Base-by-base conservation (phyloP, 2,329 filamentous ascomycete genomes). In the Stachybotrys chartarum region DNA sequence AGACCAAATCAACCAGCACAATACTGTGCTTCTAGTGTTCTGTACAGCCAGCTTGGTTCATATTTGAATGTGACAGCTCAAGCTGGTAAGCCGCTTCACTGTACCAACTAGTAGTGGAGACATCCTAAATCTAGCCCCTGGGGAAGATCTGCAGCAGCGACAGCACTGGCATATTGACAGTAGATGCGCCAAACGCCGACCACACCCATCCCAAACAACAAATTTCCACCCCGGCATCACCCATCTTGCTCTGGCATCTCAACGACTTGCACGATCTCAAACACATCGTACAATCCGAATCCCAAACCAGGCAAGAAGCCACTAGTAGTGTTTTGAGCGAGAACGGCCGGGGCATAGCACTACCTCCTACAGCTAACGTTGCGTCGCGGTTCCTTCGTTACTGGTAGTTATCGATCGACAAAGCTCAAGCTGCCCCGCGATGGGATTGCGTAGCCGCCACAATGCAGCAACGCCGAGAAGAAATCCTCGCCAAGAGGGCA, bases 401-500 rank as follows among this genome's bases (percentile, higher is more conserved):
- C 24, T 24, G 24, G 24, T 24, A 24, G 24, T 24, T 24, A 24
- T 24, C 24, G 24, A 24, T 24, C 24, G 2, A 24, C 24, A 24
- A 59, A 54, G 51, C 56, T 59, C 56, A 57, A 57, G 56, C 57
- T 59, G 65, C 71, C 72, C 69, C 73, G 76, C 70, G 56, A 82
- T 81, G 79, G 75, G 77, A 72, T 66, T 72, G 65, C 68, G 64
- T 65, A 69, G 63, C 67, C 59, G 67, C 59, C 72, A 75, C 67
- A 62, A 87, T 87, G 79, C 84, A 87, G 75, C 87, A 92, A 80
- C 88, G 92, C 66, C 88, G 91, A 78, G 91, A 96, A 78, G 94
- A 99, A 78, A 96, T 99, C 64, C 79, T 94, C 65, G 92, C 91
- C 63, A 99, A 99, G 78, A 93, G 90, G 79, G 93, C 92, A 60